Percentiles rank a stretch among this genome's conserved stretches.
Conservation (phyloP, 164 flowering plant species). For the Nelumbo lutea region DNA sequence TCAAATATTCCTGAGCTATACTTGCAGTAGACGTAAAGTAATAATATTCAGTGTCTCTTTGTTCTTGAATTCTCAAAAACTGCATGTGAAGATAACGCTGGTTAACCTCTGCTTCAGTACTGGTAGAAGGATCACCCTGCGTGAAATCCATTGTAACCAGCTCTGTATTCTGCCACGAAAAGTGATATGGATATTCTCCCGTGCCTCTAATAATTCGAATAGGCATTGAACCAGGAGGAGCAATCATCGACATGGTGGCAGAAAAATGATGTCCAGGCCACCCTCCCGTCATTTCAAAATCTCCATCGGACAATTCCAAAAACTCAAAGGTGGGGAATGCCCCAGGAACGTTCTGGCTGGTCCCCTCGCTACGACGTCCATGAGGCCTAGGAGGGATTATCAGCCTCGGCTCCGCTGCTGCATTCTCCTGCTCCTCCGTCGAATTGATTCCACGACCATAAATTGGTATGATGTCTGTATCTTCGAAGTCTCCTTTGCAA, state of each 20-base stretch:
- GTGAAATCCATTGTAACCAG: conserved; percentile 43
- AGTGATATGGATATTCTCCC: conserved; percentile 17
- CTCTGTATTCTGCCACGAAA: conserved; percentile 22
- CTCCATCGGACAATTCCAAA: conserved; percentile 53
- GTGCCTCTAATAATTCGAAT: conserved; percentile 45
- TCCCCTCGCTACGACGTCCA: conserved; percentile 62
- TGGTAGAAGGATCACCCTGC: conserved; percentile 18
- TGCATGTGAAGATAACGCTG: conserved; percentile 25
- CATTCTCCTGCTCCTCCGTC: conserved; percentile 6
- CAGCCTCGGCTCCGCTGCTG: conserved; percentile 25
- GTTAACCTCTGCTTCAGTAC: conserved; percentile 27
- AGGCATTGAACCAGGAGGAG: conserved; percentile 34
- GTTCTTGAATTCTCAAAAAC: conserved; percentile 34
- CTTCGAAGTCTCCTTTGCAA: conserved; percentile 52
- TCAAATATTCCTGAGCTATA: conserved; percentile 33
- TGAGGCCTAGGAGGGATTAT: conserved; percentile 64
- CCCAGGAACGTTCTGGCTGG: conserved; percentile 57
- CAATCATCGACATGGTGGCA: conserved; percentile 21
- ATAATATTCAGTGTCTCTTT: conserved; percentile 31
- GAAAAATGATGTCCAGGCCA: conserved; percentile 24
- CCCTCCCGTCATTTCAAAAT: conserved; percentile 41
- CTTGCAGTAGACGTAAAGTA: conserved; percentile 39
- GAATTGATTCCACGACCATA: conserved; percentile 38
- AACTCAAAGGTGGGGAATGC: conserved; percentile 37
- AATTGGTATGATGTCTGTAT: conserved; percentile 42